Base-by-base conservation (phyloP, 495 filamentous ascomycete species). In the Tuber brumale region DNA sequence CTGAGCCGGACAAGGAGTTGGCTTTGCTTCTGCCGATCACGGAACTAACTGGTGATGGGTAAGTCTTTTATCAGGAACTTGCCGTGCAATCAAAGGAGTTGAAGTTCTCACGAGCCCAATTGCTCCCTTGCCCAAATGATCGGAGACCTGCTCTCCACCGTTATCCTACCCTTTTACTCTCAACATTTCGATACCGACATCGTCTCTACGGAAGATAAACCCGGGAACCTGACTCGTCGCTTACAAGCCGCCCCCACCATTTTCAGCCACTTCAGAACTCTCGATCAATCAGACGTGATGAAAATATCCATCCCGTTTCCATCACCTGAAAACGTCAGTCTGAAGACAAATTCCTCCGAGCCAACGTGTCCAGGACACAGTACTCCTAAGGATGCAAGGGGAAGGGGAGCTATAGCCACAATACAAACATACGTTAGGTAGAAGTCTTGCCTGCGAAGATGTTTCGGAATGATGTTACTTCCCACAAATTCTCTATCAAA, bases 201-300 rank as follows among this genome's bases (percentile, higher is more conserved):
- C 57, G 19, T 35, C 57, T 18, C 57, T 35, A 18, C n/a, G 12
- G 27, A 35, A 19, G 57, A 66, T 14, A 66, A 66, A 31, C 57
- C 57, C 12, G 3, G 4, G 57, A 66, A 66, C 9, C 57, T 31
- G 27, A 35, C 57, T 66, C 57, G 27, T 35, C 27, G 35, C 27
- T 4, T 18, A 6, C 57, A 35, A 16, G 57, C 57, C 57, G 35
- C 57, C 57, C 57, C 57, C 57, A 66, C 57, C 27, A 66, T 66
- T 66, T 66, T 31, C 27, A 66, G 31, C 27, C 57, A 66, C 57
- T 19, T 27, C 27, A 19, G 4, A 66, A 19, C 27, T 8, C 57
- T 18, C 57, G 57, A 66, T 66, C 57, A 66, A 66, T 66, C 57
- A 18, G 57, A 18, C 57, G 27, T 66, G 57, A 66, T 66, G 57